Evolutionary conservation across 306 rosid genomes (phyloP), one percentile per base, ranked within the genome.

Genomic region (Pyrus communis): DNA sequence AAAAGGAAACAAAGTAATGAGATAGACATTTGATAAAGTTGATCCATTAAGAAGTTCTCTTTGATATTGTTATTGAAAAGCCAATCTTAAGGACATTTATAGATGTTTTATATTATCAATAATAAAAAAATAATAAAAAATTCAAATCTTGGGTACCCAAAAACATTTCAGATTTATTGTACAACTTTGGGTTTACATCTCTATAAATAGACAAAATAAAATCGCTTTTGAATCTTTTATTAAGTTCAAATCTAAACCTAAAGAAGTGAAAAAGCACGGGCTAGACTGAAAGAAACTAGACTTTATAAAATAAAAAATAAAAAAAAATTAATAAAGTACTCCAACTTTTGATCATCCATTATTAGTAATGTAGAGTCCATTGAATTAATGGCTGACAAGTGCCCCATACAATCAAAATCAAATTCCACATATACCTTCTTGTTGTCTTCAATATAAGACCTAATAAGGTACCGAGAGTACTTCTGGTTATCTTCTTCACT

Each of bases 371-470:
- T 4, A 25, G 59, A 73, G 76, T 38, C 25, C 35, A 59, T 22
- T 15, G 9, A 22, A 72, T 33, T 55, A 73, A 60, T 2, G 42
- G 25, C 27, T 10, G 11, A 23, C 11, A 57, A 57, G 17, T n/a
- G 35, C 10, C 58, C 14, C 67, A 59, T 40, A 23, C 1, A 8
- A 9, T 49, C 19, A 42, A 25, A 15, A 74, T 59, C 11, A 60
- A 9, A 10, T 59, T 9, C 31, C 3, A 42, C 35, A 38, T 42
- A 10, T 82, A 88, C 97, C 97, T 91, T 91, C 77, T 90, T 88
- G 58, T 89, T 93, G 85, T 93, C 89, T 87, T 93, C 98, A 67
- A 93, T 83, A 74, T 89, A 93, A 73, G 98, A 91, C 75, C 97
- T 85, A 70, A 87, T 80, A 69, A 93, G 89, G 78, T 91, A 93